Evolutionary conservation across 2,329 filamentous ascomycete species (phyloP).

Genomic region (Tolypocladium inflatum): DNA sequence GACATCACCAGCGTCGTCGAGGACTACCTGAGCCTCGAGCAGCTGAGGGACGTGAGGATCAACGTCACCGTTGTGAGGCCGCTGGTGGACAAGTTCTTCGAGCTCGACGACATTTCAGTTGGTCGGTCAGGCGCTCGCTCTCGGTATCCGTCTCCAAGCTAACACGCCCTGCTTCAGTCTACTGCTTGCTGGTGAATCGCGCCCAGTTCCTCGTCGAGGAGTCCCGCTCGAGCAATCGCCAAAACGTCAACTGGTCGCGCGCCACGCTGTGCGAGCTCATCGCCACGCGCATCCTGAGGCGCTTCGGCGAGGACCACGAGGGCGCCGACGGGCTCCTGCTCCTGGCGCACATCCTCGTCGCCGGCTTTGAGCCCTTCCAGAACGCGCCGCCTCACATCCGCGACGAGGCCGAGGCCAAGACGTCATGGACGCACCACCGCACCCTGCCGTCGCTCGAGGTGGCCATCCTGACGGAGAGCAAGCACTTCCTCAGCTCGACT

Average conservation of each 20-base stretch:
- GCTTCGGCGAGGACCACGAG: conserved; percentile 69
- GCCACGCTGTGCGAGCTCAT: conserved; percentile 74
- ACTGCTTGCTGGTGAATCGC: conserved; percentile 75
- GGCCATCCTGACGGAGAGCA: conserved; percentile 74
- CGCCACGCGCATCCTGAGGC: conserved; percentile 66
- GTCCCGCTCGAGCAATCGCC: conserved; percentile 62
- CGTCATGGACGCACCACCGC: conserved; percentile 38
- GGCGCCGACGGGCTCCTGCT: conserved; percentile 62
- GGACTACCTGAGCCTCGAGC: conserved; percentile 58
- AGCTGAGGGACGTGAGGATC: conserved; percentile 72
- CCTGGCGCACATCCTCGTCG: conserved; percentile 70
- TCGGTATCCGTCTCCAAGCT: background rate
- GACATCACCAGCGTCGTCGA: conserved; percentile 56
- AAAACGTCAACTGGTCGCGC: conserved; percentile 71
- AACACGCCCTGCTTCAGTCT: conserved; percentile 40
- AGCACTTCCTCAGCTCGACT: conserved; percentile 65
- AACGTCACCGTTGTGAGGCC: conserved; percentile 73
- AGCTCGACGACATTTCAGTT: conserved; percentile 69
- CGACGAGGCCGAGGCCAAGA: conserved; percentile 42
- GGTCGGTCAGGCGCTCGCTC: conserved; percentile 30
- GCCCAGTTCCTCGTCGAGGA: conserved; percentile 74
- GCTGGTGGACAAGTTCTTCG: conserved; percentile 74
- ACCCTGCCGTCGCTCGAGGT: conserved; percentile 73
- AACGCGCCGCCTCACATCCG: conserved; percentile 63
- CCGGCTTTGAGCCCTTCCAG: conserved; percentile 79